Conservation (phyloP, 2,329 filamentous ascomycete genomes). For the Fusarium zealandicum region DNA sequence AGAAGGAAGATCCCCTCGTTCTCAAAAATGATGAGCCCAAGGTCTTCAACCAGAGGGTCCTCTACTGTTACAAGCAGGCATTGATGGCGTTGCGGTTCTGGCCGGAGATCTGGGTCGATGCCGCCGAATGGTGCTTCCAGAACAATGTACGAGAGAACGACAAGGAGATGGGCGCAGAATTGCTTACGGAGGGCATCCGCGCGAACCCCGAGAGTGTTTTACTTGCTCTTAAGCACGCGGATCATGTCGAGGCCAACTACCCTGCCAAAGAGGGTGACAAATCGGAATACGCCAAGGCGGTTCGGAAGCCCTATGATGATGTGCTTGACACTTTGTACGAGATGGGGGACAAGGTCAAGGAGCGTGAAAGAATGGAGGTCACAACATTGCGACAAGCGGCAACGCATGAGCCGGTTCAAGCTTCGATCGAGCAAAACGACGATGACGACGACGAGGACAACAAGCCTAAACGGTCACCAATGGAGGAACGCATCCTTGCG, state of each 20-base stretch:
- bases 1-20: conserved; percentile 90
- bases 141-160: conserved; percentile 72
- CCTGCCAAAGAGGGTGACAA: conserved; percentile 80
- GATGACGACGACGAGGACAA: conserved; percentile 57
- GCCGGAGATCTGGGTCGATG: conserved; percentile 95
- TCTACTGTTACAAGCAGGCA: conserved; percentile 93
- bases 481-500: conserved; percentile 68
- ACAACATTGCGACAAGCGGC: conserved; percentile 63
- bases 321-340: conserved; percentile 89
- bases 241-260: conserved; percentile 82
- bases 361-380: conserved; percentile 66
- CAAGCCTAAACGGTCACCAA: conserved; percentile 59
- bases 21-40: conserved; percentile 81
- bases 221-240: conserved; percentile 86
- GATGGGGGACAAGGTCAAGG: conserved; percentile 76
- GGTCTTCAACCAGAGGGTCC: conserved; percentile 77
- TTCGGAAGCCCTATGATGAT: conserved; percentile 83
- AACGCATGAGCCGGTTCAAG: conserved; percentile 47
- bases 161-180: conserved; percentile 70
- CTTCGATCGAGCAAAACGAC: conserved; percentile 55
- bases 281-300: conserved; percentile 76
- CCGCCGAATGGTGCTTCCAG: conserved; percentile 88
- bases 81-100: conserved; percentile 93
- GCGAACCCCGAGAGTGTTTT: conserved; percentile 95
- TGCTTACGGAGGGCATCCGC: conserved; percentile 81